Conservation (phyloP, 371 early-diverging fungal genomes). For the Lichtheimia ramosa region DNA sequence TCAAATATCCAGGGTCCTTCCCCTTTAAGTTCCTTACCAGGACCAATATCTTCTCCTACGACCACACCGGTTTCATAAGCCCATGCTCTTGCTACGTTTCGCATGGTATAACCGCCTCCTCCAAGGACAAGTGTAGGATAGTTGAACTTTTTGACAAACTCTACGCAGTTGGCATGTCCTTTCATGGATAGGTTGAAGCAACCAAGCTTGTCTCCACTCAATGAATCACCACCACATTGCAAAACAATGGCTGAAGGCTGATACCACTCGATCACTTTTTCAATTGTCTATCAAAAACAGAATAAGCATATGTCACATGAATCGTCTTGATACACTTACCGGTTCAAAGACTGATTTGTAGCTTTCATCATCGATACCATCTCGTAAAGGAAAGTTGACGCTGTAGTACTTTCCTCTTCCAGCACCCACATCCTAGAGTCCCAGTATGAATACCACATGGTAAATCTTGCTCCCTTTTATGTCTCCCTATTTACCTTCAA, state of each 20-base stretch:
- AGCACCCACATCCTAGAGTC: slow-evolving; percentile 68
- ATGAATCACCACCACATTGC: slow-evolving; percentile 95
- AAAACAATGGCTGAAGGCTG: slow-evolving; percentile 86
- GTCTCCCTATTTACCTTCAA: slow-evolving; percentile 52
- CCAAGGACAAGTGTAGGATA: slow-evolving; percentile 88
- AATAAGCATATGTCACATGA: neutral
- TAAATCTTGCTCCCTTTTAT: neutral
- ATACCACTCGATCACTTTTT: slow-evolving; percentile 75
- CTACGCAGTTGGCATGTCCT: slow-evolving; percentile 91
- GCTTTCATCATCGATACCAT: slow-evolving; percentile 87
- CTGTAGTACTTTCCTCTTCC: slow-evolving; percentile 82
- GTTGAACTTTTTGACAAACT: slow-evolving; percentile 79
- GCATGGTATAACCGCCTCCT: slow-evolving; percentile 95
- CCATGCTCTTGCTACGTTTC: slow-evolving; percentile 94
- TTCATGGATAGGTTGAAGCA: slow-evolving; percentile 87
- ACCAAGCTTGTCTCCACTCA: slow-evolving; percentile 93
- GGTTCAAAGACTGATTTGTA: slow-evolving; percentile 86
- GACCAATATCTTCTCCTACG: slow-evolving; percentile 84
- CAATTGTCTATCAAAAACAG: slow-evolving; percentile 30
- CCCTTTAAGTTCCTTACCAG: slow-evolving; percentile 38
- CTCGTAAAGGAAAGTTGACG: slow-evolving; percentile 91
- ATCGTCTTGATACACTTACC: too few relatives aligned
- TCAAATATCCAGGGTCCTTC: too few relatives aligned
- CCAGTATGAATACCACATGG: neutral
- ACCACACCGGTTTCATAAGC: slow-evolving; percentile 92